Base-by-base conservation (phyloP, 352 stramenopile genomes). In the Elongisporangium prolatum region DNA sequence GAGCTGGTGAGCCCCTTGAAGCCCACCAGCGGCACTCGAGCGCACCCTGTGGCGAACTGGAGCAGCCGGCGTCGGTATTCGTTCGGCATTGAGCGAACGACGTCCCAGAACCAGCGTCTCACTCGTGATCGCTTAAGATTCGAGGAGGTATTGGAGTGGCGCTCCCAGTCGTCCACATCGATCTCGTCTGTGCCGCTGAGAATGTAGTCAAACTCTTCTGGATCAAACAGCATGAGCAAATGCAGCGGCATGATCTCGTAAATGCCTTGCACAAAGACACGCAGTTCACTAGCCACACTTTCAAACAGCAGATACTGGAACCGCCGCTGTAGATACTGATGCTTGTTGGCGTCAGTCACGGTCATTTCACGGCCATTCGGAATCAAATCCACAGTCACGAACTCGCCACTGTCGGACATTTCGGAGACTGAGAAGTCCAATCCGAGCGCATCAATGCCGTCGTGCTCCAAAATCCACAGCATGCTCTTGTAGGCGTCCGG, bases 91-190 rank as follows among this genome's bases (percentile, higher is more conserved):
- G 82, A 80, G 28, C 90, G 89, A 49, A 99, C 78, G 9, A 98
- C 9, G 17, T 81, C 64, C 77, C 77, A 87, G 51, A 87, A 84
- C 67, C 67, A 79, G n/a, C 67, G 64, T 54, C 74, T 54, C 4
- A 74, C 65, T 54, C 71, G 52, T 38, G 68, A 58, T 22, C 64
- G 61, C 3, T 38, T 52, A 20, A 78, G 52, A 52, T 70, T 76
- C 52, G 62, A 69, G 3, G 71, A 76, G 20, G 65, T 69, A 25
- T 68, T 78, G 48, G 91, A 97, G 55, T 98, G 66, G 7, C 60
- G 61, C 68, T 93, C 86, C 96, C 96, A 99, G 71, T 99, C 96
- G 20, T 93, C 72, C 53, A 98, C 91, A 50, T 98, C 87, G 62
- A 98, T 98, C 51, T 83, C 77, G 17, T 96, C 90, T 47, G 97